phyloP scores from a whole-genome alignment of 768 basidiomycete genomes.

The Mycena vulgaris region DNA sequence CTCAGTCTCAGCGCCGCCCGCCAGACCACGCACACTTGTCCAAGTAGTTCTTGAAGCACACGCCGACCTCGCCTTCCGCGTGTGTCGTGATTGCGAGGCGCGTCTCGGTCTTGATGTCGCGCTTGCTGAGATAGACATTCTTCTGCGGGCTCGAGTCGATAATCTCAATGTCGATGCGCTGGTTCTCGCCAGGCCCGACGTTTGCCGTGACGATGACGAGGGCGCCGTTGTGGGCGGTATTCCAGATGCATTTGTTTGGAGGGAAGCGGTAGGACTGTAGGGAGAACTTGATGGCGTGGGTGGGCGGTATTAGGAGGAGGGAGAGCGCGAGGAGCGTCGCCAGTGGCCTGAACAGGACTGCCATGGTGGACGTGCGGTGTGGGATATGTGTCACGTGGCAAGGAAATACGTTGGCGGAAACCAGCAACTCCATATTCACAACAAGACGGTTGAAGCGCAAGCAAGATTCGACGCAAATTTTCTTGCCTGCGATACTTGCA shows the following conservation, averaged over 20 bases:
- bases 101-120: conserved; percentile 90
- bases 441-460: too few relatives aligned
- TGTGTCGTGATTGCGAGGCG: conserved; percentile 95
- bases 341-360: conserved; percentile 9
- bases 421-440: too few relatives aligned
- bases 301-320: conserved; percentile 46
- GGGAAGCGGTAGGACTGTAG: conserved; percentile 83
- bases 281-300: conserved; percentile 86
- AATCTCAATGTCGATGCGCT: conserved; percentile 95
- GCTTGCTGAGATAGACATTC: conserved; percentile 94
- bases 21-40: conserved; percentile 74
- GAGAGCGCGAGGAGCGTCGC: conserved; percentile 37
- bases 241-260: conserved; percentile 93
- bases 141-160: conserved; percentile 87
- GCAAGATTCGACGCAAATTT: too few relatives aligned
- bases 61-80: conserved; percentile 93
- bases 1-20: neutral
- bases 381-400: neutral
- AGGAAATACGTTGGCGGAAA: too few relatives aligned
- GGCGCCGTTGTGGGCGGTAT: conserved; percentile 86
- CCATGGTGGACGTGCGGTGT: conserved; percentile 29
- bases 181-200: conserved; percentile 80
- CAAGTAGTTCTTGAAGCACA: conserved; percentile 91
- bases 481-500: too few relatives aligned
- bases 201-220: conserved; percentile 98